Conservation (phyloP, 495 filamentous ascomycete species). For the Schizothecium vesticola region DNA sequence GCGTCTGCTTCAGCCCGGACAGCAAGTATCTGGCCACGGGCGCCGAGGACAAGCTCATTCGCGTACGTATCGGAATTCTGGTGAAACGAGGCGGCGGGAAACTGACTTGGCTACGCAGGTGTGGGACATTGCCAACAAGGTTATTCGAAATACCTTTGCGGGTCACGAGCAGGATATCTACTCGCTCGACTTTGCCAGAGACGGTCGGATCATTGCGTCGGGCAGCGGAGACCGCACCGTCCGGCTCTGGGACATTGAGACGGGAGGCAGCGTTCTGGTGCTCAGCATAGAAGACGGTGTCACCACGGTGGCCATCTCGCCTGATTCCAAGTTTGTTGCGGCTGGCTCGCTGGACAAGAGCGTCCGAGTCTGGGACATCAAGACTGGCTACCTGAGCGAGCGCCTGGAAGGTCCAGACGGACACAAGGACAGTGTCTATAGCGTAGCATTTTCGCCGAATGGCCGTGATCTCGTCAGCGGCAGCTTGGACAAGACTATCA, state of each 20-base stretch:
- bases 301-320: slow-evolving; percentile 87
- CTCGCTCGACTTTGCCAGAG: slow-evolving; percentile 83
- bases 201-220: slow-evolving; percentile 82
- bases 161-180: slow-evolving; percentile 94
- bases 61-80: slow-evolving; percentile 49
- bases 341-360: slow-evolving; percentile 88
- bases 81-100: slow-evolving; percentile 4
- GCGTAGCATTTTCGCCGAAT: slow-evolving; percentile 83
- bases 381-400: slow-evolving; percentile 73
- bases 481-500: slow-evolving; percentile 90
- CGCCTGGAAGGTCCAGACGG: slow-evolving; percentile 80
- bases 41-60: slow-evolving; percentile 86
- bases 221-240: slow-evolving; percentile 85
- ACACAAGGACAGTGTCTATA: slow-evolving; percentile 90
- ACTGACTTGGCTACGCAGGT: slow-evolving; percentile 46
- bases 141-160: slow-evolving; percentile 74
- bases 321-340: slow-evolving; percentile 78
- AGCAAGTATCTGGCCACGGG: slow-evolving; percentile 84
- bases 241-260: slow-evolving; percentile 81
- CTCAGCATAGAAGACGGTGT: slow-evolving; percentile 87
- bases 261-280: slow-evolving; percentile 64
- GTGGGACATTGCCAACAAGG: slow-evolving; percentile 74
- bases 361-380: slow-evolving; percentile 83
- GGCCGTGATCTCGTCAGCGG: slow-evolving; percentile 83
- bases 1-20: slow-evolving; percentile 90